Base-by-base conservation (phyloP, 106 monocot species). In the Amphibolis antarctica region DNA sequence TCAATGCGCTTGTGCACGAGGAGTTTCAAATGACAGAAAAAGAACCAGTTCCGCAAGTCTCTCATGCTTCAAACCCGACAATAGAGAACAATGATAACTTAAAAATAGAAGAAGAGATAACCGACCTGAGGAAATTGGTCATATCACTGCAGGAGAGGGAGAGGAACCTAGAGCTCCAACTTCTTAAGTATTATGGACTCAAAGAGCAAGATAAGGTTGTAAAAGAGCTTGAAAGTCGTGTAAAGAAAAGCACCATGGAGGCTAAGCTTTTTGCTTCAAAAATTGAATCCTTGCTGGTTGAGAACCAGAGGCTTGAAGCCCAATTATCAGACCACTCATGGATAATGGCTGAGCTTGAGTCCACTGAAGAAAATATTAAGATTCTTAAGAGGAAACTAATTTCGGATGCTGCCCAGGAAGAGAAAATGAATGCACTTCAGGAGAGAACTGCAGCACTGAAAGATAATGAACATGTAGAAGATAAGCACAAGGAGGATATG, bases 301-400 rank as follows among this genome's bases (percentile, higher is more conserved):
- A 73, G 15, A 73, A 73, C 5, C 64, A 53, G 69, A 76, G 71
- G 66, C 86, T 96, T 11, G 59, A 65, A 42, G 27, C 66, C 13
- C 70, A 80, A 71, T 54, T 63, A 12, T 70, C 69, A 48, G 53
- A 62, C 0, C 49, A 61, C n/a, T n/a, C 27, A 31, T 42, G 42
- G 5, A 19, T 69, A 23, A 42, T 23, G 30, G 18, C 64, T 5
- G 73, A 73, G 65, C 76, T 89, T 4, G 83, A 79, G 65, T 60
- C 45, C 0, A 68, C 72, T 1, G 79, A 50, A 53, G 74, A 59
- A 21, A 79, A 77, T 44, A 71, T 81, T 19, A 46, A 60, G 43
- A 15, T 44, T 54, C 69, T 88, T 48, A 69, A 81, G 74, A 70
- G 64, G 55, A 78, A 63, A 47, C 60, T 83, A 74, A 70, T 31